Evolutionary conservation across 129 eudicot species (phyloP).

Genomic region (Smallanthus sonchifolius): DNA sequence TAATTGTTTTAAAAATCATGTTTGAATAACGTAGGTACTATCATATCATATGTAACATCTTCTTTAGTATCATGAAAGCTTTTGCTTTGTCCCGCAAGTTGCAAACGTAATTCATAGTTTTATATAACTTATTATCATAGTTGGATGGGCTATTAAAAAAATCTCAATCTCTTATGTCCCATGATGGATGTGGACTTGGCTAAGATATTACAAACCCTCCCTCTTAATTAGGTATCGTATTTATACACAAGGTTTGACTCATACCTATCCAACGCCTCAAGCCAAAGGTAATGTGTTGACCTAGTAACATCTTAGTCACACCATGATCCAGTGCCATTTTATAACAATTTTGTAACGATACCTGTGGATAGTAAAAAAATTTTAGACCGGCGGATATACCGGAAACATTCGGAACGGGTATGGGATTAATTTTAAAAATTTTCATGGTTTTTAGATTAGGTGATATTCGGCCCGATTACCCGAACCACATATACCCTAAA

Average conservation of each 20-base stretch:
- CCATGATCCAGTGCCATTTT: no score
- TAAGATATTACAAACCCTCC: background rate
- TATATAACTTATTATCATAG: background rate
- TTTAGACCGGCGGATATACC: no score
- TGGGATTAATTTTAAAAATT: no score
- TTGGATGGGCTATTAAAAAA: background rate
- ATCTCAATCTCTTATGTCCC: background rate
- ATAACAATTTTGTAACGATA: no score
- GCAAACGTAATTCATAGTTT: background rate
- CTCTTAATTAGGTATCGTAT: background rate
- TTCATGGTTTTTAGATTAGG: no score
- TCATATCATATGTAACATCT: slow-evolving; percentile 5
- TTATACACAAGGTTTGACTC: background rate
- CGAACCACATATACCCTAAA: no score
- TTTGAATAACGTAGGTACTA: background rate
- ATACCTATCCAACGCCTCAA: background rate
- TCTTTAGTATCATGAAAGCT: background rate
- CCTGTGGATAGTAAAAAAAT: no score
- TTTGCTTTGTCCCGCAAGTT: background rate
- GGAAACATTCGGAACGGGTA: no score
- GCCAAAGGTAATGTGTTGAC: background rate
- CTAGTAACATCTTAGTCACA: background rate
- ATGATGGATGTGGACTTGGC: background rate
- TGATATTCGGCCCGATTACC: no score
- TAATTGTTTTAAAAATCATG: background rate